phyloP scores from a whole-genome alignment of 2,329 filamentous ascomycete genomes.

The Colletotrichum zoysiae region DNA sequence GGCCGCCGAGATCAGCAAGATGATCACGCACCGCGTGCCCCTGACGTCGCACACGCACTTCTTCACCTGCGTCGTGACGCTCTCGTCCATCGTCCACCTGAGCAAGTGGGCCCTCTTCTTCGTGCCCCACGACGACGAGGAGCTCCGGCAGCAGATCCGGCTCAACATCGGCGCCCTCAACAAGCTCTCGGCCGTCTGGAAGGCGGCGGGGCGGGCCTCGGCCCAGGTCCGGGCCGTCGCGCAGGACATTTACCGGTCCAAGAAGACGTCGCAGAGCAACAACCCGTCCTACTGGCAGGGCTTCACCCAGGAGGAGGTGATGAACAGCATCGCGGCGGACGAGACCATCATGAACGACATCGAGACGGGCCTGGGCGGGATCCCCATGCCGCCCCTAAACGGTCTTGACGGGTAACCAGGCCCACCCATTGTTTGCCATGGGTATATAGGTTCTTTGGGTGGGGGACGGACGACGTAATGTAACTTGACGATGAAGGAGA shows the following conservation, averaged over 20 bases:
- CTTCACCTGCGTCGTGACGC: slow-evolving; percentile 83
- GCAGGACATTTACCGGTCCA: slow-evolving; percentile 76
- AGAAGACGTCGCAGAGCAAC: slow-evolving; percentile 67
- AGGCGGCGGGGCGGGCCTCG: slow-evolving; percentile 76
- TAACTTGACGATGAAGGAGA: not conserved
- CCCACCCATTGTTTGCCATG: not conserved
- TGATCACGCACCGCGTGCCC: slow-evolving; percentile 80
- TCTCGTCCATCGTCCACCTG: slow-evolving; percentile 84
- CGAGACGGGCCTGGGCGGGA: slow-evolving; percentile 49
- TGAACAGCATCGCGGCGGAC: slow-evolving; percentile 67
- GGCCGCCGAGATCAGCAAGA: slow-evolving; percentile 80
- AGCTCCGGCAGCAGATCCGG: slow-evolving; percentile 79
- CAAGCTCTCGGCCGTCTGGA: slow-evolving; percentile 77
- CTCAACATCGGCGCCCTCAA: slow-evolving; percentile 84
- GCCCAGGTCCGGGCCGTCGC: slow-evolving; percentile 83
- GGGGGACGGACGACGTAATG: not conserved
- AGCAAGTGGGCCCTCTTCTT: slow-evolving; percentile 80
- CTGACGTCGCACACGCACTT: slow-evolving; percentile 84
- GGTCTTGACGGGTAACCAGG: not conserved
- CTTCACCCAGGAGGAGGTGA: slow-evolving; percentile 67
- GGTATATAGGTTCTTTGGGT: not conserved
- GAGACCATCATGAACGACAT: slow-evolving; percentile 72
- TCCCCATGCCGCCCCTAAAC: slow-evolving; percentile 23
- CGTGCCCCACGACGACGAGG: slow-evolving; percentile 71
- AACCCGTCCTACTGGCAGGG: slow-evolving; percentile 68